Percentiles rank a stretch among this genome's conserved stretches.
These are phyloP conservation scores for Boletus rubescentipes DNA, from an alignment of 768 basidiomycete species.

Conservation along the genomic window DNA sequence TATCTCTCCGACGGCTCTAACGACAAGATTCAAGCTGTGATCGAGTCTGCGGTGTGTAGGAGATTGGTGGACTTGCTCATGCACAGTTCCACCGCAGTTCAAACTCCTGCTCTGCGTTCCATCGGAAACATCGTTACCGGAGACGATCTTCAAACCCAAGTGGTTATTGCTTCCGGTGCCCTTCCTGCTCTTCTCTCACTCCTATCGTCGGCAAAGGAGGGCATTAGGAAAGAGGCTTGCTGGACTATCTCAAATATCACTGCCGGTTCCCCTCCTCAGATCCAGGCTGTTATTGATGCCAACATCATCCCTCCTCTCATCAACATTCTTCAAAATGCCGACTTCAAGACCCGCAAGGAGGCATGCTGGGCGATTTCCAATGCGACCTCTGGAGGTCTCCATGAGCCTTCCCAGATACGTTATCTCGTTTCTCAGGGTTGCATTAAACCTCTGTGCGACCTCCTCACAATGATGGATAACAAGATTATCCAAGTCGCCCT, in stretches of 20 bases:
- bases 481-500: slow-evolving; percentile 99
- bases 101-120: slow-evolving; percentile 96
- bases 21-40: slow-evolving; percentile 99
- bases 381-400: slow-evolving; percentile 95
- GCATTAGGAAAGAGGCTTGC: slow-evolving; percentile 98
- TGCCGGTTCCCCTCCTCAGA: slow-evolving; percentile 94
- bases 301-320: slow-evolving; percentile 98
- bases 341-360: slow-evolving; percentile 99
- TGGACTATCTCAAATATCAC: slow-evolving; percentile 99
- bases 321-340: slow-evolving; percentile 95
- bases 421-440: slow-evolving; percentile 98
- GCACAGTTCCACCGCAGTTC: slow-evolving; percentile 92
- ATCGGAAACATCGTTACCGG: slow-evolving; percentile 99
- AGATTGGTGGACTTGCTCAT: slow-evolving; percentile 96
- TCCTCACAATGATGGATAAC: slow-evolving; percentile 98
- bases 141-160: slow-evolving; percentile 98
- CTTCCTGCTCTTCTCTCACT: slow-evolving; percentile 92
- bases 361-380: slow-evolving; percentile 99
- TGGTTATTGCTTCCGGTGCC: slow-evolving; percentile 97
- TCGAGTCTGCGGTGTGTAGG: slow-evolving; percentile 96
- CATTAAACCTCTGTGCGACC: slow-evolving; percentile 97
- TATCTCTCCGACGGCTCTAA: slow-evolving; percentile 99
- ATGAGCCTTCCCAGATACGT: slow-evolving; percentile 95
- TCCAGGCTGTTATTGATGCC: slow-evolving; percentile 96
- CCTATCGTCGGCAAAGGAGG: slow-evolving; percentile 95